Evolutionary conservation across 768 basidiomycete species (phyloP).

Genomic region (Boletus rubropictus): DNA sequence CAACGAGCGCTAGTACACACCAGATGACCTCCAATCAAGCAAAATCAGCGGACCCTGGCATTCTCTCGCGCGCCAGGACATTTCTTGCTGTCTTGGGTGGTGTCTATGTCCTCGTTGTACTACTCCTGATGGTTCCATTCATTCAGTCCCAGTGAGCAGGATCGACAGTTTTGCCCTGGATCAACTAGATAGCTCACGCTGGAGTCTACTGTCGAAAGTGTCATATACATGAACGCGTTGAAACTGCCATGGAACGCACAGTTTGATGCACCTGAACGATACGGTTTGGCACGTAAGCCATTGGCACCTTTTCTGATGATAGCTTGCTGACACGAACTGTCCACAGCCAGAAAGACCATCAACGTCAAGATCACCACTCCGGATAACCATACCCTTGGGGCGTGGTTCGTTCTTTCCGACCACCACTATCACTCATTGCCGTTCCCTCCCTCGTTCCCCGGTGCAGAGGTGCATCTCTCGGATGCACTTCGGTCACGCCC

Average conservation of each 20-base stretch:
- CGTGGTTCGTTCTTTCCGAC: slow-evolving; percentile 80
- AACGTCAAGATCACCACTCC: slow-evolving; percentile 65
- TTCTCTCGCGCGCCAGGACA: slow-evolving; percentile 27
- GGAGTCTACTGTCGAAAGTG: slow-evolving; percentile 31
- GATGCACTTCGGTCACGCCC: slow-evolving; percentile 54
- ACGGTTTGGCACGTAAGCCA: slow-evolving; percentile 73
- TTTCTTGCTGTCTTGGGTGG: slow-evolving; percentile 40
- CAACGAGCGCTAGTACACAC: neutral
- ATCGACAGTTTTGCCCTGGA: slow-evolving; percentile 12
- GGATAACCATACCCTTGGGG: slow-evolving; percentile 77
- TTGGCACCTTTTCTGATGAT: neutral
- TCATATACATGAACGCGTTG: slow-evolving; percentile 62
- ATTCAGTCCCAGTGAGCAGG: slow-evolving; percentile 62
- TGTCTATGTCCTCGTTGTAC: slow-evolving; percentile 49
- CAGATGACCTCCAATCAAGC: slow-evolving; percentile 9
- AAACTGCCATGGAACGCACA: slow-evolving; percentile 57
- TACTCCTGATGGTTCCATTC: slow-evolving; percentile 53
- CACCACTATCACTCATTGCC: slow-evolving; percentile 50
- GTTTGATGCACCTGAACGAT: slow-evolving; percentile 65
- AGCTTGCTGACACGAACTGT: neutral
- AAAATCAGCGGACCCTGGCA: slow-evolving; percentile 6
- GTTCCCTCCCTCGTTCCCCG: slow-evolving; percentile 32
- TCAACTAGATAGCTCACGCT: slow-evolving; percentile 14
- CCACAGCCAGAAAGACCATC: slow-evolving; percentile 66
- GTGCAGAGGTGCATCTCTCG: slow-evolving; percentile 40